Percentiles rank a stretch among this genome's conserved stretches.
Evolutionary conservation across 495 filamentous ascomycete species (phyloP).

Genomic region (Annulohypoxylon moriforme): DNA sequence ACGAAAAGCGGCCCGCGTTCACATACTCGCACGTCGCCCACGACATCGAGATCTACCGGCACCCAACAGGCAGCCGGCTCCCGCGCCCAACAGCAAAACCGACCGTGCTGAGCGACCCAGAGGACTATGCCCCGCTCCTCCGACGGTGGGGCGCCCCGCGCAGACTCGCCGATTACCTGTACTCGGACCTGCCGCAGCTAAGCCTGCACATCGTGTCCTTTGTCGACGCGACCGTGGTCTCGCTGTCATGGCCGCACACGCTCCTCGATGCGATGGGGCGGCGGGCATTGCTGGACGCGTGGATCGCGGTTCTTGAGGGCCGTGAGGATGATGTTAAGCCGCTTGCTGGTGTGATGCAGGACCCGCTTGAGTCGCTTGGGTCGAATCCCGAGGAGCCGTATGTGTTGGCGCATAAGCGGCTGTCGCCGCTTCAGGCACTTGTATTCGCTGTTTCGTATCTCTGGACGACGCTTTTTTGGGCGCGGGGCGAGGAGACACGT

Average conservation of each 20-base stretch:
- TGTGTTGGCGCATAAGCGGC: conserved; percentile 35
- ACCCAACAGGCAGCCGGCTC: conserved; percentile 48
- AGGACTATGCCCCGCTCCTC: conserved; percentile 43
- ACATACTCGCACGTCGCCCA: conserved; percentile 50
- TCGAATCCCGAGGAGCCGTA: conserved; percentile 34
- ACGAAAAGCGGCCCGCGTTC: conserved; percentile 52
- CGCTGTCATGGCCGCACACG: conserved; percentile 60
- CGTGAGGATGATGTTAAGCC: conserved; percentile 53
- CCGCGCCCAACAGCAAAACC: conserved; percentile 46
- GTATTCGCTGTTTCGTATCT: conserved; percentile 46
- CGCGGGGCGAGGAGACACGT: conserved; percentile 49
- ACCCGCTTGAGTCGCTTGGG: conserved; percentile 44
- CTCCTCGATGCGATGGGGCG: conserved; percentile 60
- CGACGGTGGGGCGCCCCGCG: conserved; percentile 37
- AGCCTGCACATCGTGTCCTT: conserved; percentile 62
- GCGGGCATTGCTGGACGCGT: conserved; percentile 50
- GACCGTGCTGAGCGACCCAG: conserved; percentile 48
- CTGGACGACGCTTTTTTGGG: conserved; percentile 43
- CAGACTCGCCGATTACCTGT: conserved; percentile 55
- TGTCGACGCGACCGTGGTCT: conserved; percentile 60
- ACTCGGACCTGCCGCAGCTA: conserved; percentile 56
- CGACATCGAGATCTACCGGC: conserved; percentile 47
- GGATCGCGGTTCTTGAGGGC: conserved; percentile 54
- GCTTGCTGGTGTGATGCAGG: conserved; percentile 46
- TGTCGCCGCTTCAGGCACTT: conserved; percentile 43